A percentile compares a stretch with the other conserved stretches of the same genome.
Evolutionary conservation across 1,139 yeast species (phyloP).

Genomic region (Debaryomyces coudertii): DNA sequence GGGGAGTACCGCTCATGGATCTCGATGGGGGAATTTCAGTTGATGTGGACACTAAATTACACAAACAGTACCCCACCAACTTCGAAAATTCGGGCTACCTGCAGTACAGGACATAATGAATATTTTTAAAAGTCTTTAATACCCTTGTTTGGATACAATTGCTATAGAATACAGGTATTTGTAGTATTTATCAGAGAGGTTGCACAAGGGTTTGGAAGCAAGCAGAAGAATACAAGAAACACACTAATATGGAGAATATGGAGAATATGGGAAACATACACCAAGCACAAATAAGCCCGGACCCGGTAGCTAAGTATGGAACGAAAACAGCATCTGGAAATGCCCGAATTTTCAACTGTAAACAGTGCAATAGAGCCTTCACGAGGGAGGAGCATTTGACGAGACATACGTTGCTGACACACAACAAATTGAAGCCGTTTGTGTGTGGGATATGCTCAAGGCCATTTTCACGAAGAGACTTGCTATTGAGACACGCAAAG

Average conservation of each 20-base stretch:
- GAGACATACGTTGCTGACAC: conserved; percentile 48
- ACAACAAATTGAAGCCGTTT: conserved; percentile 51
- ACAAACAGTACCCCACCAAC: conserved; percentile 7
- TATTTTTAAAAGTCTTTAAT: conserved; percentile 4
- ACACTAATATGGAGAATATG: background rate
- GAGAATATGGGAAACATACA: conserved; percentile 2
- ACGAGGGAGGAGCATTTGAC: conserved; percentile 53
- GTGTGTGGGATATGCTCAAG: conserved; percentile 95
- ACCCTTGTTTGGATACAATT: conserved; percentile 1
- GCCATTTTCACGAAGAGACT: conserved; percentile 89
- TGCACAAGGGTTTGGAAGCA: background rate
- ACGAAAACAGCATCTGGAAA: conserved; percentile 51
- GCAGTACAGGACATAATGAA: conserved; percentile 6
- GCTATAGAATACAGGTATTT: background rate
- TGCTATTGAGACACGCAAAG: conserved; percentile 90
- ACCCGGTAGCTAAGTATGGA: conserved; percentile 31
- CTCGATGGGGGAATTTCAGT: background rate
- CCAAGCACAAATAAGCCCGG: background rate
- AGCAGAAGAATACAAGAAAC: background rate
- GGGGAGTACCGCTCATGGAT: conserved; percentile 2
- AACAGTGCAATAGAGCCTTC: conserved; percentile 48
- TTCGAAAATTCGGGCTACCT: background rate
- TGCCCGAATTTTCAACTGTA: conserved; percentile 47
- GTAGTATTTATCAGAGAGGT: background rate
- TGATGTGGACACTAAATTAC: conserved; percentile 2